A percentile compares a stretch with the other conserved stretches of the same genome.
These are phyloP conservation scores for Solanum okadae DNA, from an alignment of 257 asterid genomes.

Conservation along the genomic window DNA sequence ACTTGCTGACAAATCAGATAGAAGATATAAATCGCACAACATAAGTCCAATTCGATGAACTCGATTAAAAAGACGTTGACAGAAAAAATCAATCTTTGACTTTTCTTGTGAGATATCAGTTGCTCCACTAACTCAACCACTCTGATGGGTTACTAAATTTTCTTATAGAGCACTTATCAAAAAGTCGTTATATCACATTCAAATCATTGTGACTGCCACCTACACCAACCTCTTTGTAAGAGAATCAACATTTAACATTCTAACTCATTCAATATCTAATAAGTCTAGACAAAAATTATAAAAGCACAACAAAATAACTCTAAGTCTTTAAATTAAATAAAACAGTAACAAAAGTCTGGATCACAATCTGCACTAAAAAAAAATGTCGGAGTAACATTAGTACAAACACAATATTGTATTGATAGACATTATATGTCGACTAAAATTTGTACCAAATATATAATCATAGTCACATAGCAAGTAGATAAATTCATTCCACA, in stretches of 20 bases:
- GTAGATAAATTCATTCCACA: background rate
- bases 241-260: too few relatives aligned
- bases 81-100: background rate
- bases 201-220: background rate
- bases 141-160: background rate
- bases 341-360: too few relatives aligned
- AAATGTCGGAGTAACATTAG: too few relatives aligned
- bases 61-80: background rate
- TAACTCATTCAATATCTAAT: too few relatives aligned
- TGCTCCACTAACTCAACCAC: background rate
- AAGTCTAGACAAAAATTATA: too few relatives aligned
- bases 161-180: background rate
- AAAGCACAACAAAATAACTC: too few relatives aligned
- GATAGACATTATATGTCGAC: background rate
- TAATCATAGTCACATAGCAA: too few relatives aligned
- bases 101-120: background rate
- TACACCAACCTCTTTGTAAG: background rate
- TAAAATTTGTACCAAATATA: too few relatives aligned
- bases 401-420: too few relatives aligned
- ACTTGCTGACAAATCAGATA: background rate
- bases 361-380: background rate
- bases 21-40: background rate
- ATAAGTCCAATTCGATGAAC: background rate
- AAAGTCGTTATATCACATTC: background rate
- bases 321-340: too few relatives aligned